phyloP scores from a whole-genome alignment of 345 rosid species.

The Populus davidiana region DNA sequence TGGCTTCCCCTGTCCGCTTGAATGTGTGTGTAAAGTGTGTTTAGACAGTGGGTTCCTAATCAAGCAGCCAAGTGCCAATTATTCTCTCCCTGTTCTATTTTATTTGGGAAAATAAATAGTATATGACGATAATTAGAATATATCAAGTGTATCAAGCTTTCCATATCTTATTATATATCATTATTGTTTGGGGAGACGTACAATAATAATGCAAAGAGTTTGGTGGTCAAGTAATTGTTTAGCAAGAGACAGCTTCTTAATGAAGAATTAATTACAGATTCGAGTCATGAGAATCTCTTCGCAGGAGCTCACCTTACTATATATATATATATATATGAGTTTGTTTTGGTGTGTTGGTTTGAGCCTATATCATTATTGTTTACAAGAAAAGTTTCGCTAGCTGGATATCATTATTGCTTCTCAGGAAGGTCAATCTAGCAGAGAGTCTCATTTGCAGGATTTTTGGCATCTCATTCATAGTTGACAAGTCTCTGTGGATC shows the following conservation, averaged over 20 bases:
- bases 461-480: no score
- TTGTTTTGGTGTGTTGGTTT: not conserved
- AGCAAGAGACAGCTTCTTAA: slow-evolving; percentile 7
- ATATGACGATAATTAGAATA: not conserved
- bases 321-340: not conserved
- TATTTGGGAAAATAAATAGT: no score
- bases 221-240: slow-evolving; percentile 4
- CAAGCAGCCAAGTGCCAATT: no score
- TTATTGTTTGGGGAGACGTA: slow-evolving; percentile 10
- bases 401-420: not conserved
- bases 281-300: not conserved
- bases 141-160: not conserved
- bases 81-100: no score
- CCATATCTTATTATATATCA: not conserved
- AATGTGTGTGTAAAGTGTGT: no score
- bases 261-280: not conserved
- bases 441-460: no score
- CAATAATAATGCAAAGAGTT: slow-evolving; percentile 4
- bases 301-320: not conserved
- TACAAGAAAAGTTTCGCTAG: not conserved
- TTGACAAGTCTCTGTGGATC: no score
- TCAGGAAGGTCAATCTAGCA: no score
- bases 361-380: slow-evolving; percentile 15
- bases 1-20: no score
- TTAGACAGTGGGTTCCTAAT: no score